Conservation (phyloP, 441 rosid genomes). For the Populus hybrid region DNA sequence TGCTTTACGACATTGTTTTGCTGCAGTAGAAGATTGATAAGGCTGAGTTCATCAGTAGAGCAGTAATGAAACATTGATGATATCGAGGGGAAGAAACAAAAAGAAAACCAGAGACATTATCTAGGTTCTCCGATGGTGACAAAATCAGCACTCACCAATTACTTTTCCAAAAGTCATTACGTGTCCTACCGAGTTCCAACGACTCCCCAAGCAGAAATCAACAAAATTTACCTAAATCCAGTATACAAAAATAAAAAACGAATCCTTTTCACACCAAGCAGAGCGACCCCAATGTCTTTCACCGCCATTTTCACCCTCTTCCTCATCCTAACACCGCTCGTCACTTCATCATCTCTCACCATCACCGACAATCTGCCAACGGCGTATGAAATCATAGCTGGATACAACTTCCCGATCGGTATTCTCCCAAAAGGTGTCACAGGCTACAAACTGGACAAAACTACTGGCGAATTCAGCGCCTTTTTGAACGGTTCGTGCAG, state of each 20-base stretch:
- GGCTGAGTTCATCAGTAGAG: too few species aligned
- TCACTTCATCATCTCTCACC: constrained; percentile 12
- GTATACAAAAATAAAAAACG: neutral
- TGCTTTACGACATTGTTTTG: too few species aligned
- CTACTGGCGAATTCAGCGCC: constrained; percentile 59
- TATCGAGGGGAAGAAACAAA: too few species aligned
- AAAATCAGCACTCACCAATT: too few species aligned
- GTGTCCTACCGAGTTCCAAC: too few species aligned
- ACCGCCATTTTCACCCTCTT: constrained; percentile 1
- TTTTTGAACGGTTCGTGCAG: constrained; percentile 58
- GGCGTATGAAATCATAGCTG: constrained; percentile 56
- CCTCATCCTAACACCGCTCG: constrained; percentile 23
- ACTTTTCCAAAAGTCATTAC: too few species aligned
- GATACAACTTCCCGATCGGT: constrained; percentile 71
- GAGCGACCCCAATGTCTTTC: constrained; percentile 3
- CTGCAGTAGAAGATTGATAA: too few species aligned
- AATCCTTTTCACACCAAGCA: neutral
- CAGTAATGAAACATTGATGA: too few species aligned
- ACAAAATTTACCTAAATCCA: neutral
- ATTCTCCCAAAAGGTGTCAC: constrained; percentile 65
- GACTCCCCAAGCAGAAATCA: too few species aligned
- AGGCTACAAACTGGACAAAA: constrained; percentile 55
- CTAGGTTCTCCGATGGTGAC: too few species aligned
- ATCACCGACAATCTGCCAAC: constrained; percentile 28
- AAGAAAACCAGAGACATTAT: too few species aligned